Percentiles rank a stretch among this genome's conserved stretches.
Conservation (phyloP, 2,329 filamentous ascomycete genomes). For the Zymoseptoria pseudotritici region DNA sequence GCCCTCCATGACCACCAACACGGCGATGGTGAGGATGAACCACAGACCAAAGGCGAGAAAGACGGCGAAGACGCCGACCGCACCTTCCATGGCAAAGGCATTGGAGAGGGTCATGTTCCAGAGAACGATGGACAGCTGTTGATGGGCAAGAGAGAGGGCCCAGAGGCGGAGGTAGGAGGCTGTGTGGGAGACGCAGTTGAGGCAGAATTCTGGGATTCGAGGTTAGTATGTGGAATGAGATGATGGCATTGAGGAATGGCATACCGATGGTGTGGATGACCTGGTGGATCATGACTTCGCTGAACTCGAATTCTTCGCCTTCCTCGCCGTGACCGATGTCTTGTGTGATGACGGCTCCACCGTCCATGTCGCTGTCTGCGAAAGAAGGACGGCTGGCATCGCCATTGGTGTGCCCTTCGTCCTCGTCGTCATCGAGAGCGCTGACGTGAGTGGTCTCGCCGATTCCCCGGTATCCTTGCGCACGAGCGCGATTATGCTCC, state of each 20-base stretch:
- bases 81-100: constrained; percentile 55
- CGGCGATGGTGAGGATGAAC: constrained; percentile 74
- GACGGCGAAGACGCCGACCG: constrained; percentile 67
- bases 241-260: constrained; percentile 27
- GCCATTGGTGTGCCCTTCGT: constrained; percentile 44
- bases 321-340: constrained; percentile 66
- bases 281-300: constrained; percentile 97
- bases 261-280: constrained; percentile 96
- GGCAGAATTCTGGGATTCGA: constrained; percentile 70
- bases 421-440: constrained; percentile 82
- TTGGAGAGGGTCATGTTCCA: constrained; percentile 92
- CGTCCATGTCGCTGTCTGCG: constrained; percentile 65
- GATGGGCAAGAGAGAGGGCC: constrained; percentile 93
- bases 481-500: constrained; percentile 85
- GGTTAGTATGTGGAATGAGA: neutral
- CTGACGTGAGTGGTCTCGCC: constrained; percentile 83
- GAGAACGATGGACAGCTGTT: constrained; percentile 90
- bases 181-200: constrained; percentile 98
- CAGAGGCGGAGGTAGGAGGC: constrained; percentile 97
- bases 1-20: constrained; percentile 91
- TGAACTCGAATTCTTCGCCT: constrained; percentile 95
- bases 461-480: constrained; percentile 84
- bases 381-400: constrained; percentile 60
- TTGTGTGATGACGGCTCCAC: constrained; percentile 80
- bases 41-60: constrained; percentile 79